Evolutionary conservation across 192 early-diverging fungal genomes (phyloP).

Genomic region (Mortierella alpina): DNA sequence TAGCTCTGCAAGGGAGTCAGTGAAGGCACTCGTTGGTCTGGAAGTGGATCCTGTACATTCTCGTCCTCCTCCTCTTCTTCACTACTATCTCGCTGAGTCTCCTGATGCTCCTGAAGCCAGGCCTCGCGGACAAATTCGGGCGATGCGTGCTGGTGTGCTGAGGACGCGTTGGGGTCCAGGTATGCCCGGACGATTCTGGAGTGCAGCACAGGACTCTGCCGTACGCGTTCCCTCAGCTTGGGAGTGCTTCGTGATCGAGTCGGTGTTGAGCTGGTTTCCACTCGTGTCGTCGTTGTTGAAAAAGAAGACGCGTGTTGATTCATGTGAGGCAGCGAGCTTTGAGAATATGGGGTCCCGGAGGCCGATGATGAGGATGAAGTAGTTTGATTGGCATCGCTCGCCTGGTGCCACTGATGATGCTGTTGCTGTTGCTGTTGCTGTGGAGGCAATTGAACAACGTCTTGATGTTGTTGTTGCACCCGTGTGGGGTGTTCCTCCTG

Average conservation of each 20-base stretch:
- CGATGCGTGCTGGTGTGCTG: conserved; percentile 6
- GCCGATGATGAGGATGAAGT: conserved; percentile 21
- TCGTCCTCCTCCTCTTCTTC: conserved; percentile 31
- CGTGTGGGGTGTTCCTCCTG: conserved; percentile 8
- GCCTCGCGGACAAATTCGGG: conserved; percentile 40
- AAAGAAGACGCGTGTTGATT: too few relatives aligned
- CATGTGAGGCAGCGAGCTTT: background rate
- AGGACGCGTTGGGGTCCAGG: conserved; percentile 26
- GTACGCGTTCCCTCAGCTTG: conserved; percentile 46
- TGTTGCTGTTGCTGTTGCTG: conserved; percentile 16
- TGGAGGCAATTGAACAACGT: background rate
- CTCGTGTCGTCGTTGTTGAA: too few relatives aligned
- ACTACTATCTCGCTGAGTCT: conserved; percentile 35
- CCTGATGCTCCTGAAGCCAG: conserved; percentile 43
- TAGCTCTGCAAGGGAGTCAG: background rate
- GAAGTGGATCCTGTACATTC: background rate
- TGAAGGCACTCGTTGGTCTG: background rate
- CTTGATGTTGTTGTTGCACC: background rate
- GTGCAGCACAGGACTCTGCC: conserved; percentile 37
- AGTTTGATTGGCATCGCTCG: background rate
- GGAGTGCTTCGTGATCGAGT: conserved; percentile 8
- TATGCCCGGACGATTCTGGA: conserved; percentile 46
- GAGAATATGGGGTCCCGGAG: background rate
- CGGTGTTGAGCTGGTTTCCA: too few relatives aligned
- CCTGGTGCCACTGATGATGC: too few relatives aligned